A percentile compares a stretch with the other conserved stretches of the same genome.
Evolutionary conservation across 345 rosid genomes (phyloP).

Genomic region (Atalantia buxifolia): DNA sequence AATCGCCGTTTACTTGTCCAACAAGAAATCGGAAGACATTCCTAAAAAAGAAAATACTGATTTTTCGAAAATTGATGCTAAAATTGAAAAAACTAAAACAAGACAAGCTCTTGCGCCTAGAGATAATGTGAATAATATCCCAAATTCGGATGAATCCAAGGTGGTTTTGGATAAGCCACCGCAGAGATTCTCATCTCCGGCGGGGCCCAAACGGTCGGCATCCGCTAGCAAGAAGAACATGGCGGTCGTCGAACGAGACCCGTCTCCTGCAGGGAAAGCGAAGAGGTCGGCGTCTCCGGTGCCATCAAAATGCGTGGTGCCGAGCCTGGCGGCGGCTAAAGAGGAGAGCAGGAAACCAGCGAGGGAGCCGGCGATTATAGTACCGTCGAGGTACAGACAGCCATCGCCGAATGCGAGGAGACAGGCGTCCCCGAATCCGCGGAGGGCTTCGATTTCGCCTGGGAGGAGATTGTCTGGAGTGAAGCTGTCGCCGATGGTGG

Average conservation of each 20-base stretch:
- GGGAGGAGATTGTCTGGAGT: slow-evolving; percentile 78
- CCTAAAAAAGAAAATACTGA: slow-evolving; percentile 5
- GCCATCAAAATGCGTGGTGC: slow-evolving; percentile 90
- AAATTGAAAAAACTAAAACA: slow-evolving; percentile 23
- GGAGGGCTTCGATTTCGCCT: slow-evolving; percentile 78
- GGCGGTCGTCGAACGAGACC: slow-evolving; percentile 56
- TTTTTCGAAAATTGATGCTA: slow-evolving; percentile 11
- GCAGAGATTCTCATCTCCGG: slow-evolving; percentile 83
- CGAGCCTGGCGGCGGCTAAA: slow-evolving; percentile 66
- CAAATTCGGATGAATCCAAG: slow-evolving; percentile 25
- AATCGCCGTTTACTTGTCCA: slow-evolving; percentile 65
- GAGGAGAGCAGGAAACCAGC: slow-evolving; percentile 71
- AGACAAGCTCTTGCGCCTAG: slow-evolving; percentile 64
- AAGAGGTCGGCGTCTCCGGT: slow-evolving; percentile 89
- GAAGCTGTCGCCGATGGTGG: slow-evolving; percentile 63
- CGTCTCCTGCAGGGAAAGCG: slow-evolving; percentile 63
- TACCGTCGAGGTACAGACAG: slow-evolving; percentile 88
- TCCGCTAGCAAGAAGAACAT: slow-evolving; percentile 50
- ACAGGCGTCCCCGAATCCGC: slow-evolving; percentile 64
- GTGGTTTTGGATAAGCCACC: slow-evolving; percentile 32
- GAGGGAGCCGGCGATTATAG: slow-evolving; percentile 80
- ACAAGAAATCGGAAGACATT: slow-evolving; percentile 30
- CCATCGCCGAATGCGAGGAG: slow-evolving; percentile 82
- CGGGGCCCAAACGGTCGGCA: slow-evolving; percentile 50
- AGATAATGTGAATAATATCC: slow-evolving; percentile 19